Conservation (phyloP, 345 rosid genomes). For the Stellera chamaejasme region DNA sequence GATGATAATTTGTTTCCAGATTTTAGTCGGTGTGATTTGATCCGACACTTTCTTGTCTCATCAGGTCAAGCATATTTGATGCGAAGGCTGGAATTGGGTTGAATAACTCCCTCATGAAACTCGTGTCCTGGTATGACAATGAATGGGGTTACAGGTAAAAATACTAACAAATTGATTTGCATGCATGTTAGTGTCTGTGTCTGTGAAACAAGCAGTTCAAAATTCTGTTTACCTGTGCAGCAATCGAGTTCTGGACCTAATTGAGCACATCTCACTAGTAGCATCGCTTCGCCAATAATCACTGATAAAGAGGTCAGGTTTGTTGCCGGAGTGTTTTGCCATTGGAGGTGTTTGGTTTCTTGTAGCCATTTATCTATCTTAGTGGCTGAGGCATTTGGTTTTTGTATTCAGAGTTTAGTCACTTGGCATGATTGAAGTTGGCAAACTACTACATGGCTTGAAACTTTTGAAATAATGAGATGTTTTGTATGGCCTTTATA, state of each 20-base stretch:
- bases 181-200: background rate
- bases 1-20: background rate
- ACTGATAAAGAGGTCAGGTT: background rate
- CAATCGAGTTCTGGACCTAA: constrained; percentile 95
- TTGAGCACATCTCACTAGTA: constrained; percentile 93
- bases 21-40: background rate
- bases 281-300: constrained; percentile 36
- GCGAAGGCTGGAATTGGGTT: constrained; percentile 97
- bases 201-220: constrained; percentile 1
- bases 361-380: constrained; percentile 10
- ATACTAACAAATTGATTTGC: background rate
- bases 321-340: background rate
- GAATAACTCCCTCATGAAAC: constrained; percentile 72
- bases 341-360: constrained; percentile 8
- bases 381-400: background rate
- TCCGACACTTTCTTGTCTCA: constrained; percentile 2
- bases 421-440: background rate
- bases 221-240: constrained; percentile 30
- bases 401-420: constrained; percentile 1
- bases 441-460: constrained; percentile 1
- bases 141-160: constrained; percentile 99
- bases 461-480: constrained; percentile 15
- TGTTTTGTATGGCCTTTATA: constrained; percentile 3
- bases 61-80: constrained; percentile 96
- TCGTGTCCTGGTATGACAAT: constrained; percentile 94